A percentile compares a stretch with the other conserved stretches of the same genome.
These are phyloP conservation scores for Taiozyma sp. DNA, from an alignment of 1,139 yeast genomes.

Conservation along the genomic window DNA sequence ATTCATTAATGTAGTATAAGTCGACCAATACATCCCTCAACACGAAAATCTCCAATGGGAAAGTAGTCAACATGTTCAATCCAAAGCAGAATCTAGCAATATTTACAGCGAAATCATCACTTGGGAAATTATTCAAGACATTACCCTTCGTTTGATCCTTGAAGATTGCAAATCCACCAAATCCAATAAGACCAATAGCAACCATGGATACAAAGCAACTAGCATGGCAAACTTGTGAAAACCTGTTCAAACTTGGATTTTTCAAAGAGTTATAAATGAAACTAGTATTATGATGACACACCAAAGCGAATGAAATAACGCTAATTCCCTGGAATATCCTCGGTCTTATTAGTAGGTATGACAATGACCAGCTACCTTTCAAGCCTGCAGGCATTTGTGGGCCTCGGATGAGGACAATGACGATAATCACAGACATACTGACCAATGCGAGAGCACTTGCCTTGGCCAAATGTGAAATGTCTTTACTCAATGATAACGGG, in stretches of 20 bases:
- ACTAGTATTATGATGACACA: conserved; percentile 91
- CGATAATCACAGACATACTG: conserved; percentile 76
- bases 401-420: conserved; percentile 68
- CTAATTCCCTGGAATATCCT: conserved; percentile 84
- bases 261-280: conserved; percentile 81
- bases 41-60: conserved; percentile 87
- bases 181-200: conserved; percentile 74
- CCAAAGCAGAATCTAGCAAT: conserved; percentile 91
- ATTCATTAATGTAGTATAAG: conserved; percentile 35
- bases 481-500: conserved; percentile 76
- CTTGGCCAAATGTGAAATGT: conserved; percentile 80
- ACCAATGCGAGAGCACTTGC: conserved; percentile 83
- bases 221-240: conserved; percentile 72
- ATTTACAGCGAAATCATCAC: conserved; percentile 67
- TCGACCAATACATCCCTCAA: conserved; percentile 81
- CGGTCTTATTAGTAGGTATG: conserved; percentile 52
- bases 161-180: conserved; percentile 72
- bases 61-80: conserved; percentile 87
- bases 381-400: conserved; percentile 48
- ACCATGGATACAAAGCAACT: conserved; percentile 79
- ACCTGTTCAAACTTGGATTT: conserved; percentile 69
- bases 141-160: conserved; percentile 81
- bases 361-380: conserved; percentile 41
- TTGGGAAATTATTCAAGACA: conserved; percentile 77
- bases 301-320: conserved; percentile 89